Evolutionary conservation across 108 stramenopile species (phyloP), one percentile per base, ranked within the genome.

Genomic region (Cyclotella atomus): DNA sequence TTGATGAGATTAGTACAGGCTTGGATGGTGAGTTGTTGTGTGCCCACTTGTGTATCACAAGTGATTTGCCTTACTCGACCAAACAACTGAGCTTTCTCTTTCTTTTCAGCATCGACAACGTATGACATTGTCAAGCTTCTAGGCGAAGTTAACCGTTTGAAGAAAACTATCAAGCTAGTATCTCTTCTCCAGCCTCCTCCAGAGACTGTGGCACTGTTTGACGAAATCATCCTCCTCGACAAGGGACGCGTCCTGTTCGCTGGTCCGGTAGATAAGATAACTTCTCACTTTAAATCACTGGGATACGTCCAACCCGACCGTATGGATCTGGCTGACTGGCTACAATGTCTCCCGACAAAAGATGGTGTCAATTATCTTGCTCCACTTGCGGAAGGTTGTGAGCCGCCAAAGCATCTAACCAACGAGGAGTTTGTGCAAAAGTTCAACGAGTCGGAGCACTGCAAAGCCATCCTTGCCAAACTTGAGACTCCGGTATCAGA

Each of bases 191-290:
- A 97, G 65, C 95, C 97, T 21, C 89, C 95, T 0, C 95, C 94
- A 2, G 95, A 97, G 83, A 92, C 92, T n/a, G 93, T 94, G 30
- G 91, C 90, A 23, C 77, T 94, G 35, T 98, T 98, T 75, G 96
- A 97, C 67, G 89, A 96, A 38, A 35, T 97, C 10, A 88, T 96
- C 16, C 66, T 98, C 55, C 67, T 98, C 23, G 85, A 87, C 70
- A 72, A 89, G 27, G 97, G 97, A 29, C 82, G 68, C 29, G 68
- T 95, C 25, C 83, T 97, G 28, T 95, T 91, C 70, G 83, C 87
- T n/a, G 97, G 96, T 8, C 90, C 89, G 9, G 81, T 93, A 24
- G 90, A 87, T 30, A 62, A 73, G 10, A 77, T 92, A 0, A 54
- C 87, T 52, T 35, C 29, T 38, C 75, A 93, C 49, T 93, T 97